Evolutionary conservation across 331 rosid species (phyloP).

Genomic region (Erythrophleum ivorense): DNA sequence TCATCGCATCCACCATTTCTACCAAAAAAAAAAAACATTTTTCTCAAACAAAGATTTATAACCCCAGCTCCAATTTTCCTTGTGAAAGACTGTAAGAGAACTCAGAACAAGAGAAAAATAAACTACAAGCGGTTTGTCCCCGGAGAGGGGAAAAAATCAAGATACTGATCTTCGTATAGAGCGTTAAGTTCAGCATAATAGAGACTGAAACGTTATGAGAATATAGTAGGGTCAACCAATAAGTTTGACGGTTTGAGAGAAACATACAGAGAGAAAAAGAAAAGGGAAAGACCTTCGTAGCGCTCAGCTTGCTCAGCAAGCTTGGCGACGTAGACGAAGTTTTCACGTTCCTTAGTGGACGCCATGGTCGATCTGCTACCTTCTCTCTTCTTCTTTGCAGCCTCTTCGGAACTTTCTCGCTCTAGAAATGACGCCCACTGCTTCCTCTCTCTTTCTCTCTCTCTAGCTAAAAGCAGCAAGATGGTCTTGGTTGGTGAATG

Average conservation of each 20-base stretch:
- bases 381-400: neutral
- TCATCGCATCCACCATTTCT: conserved; percentile 63
- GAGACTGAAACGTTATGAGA: neutral
- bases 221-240: neutral
- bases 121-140: neutral
- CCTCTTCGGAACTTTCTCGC: neutral
- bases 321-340: conserved; percentile 54
- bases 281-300: conserved; percentile 43
- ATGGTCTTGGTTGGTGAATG: neutral
- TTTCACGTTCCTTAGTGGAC: conserved; percentile 50
- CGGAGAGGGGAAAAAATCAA: neutral
- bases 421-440: neutral
- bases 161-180: neutral
- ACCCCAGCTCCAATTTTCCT: neutral
- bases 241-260: neutral
- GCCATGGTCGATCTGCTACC: conserved; percentile 47
- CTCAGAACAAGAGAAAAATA: neutral
- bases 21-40: neutral
- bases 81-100: neutral
- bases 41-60: conserved; percentile 28
- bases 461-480: neutral
- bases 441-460: neutral
- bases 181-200: neutral
- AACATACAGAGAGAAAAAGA: neutral
- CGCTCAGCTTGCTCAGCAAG: conserved; percentile 65